Conservation (phyloP, 2,329 filamentous ascomycete species). For the Harringtonia lauricola region DNA sequence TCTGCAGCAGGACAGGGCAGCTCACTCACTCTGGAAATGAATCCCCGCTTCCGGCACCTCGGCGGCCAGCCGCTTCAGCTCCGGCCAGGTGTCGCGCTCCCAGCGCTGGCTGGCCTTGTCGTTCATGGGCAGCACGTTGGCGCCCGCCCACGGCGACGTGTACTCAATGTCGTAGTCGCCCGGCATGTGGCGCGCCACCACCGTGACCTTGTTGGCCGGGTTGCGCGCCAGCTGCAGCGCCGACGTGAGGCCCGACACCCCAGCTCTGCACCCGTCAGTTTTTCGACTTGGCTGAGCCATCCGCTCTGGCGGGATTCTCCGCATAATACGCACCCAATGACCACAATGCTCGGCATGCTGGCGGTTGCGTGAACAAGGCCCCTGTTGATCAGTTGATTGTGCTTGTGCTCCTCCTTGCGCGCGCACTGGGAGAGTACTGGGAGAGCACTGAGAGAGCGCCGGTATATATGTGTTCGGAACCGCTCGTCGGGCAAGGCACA, state of each 20-base stretch:
- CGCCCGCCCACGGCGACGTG: constrained; percentile 79
- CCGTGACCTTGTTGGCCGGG: constrained; percentile 27
- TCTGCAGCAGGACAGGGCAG: neutral
- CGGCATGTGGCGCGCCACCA: constrained; percentile 70
- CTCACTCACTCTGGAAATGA: constrained; percentile 55
- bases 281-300: no score
- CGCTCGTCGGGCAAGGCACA: no score
- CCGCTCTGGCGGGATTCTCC: no score
- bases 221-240: constrained; percentile 35
- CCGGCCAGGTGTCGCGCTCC: constrained; percentile 55
- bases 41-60: constrained; percentile 68
- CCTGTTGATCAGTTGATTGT: neutral
- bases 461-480: no score
- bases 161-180: constrained; percentile 91
- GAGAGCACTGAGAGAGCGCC: no score
- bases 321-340: constrained; percentile 25
- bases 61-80: constrained; percentile 44
- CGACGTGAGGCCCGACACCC: constrained; percentile 40
- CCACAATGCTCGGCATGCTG: constrained; percentile 25
- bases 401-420: neutral
- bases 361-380: neutral
- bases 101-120: constrained; percentile 33
- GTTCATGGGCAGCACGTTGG: constrained; percentile 59
- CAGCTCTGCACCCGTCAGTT: constrained; percentile 22
- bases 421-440: neutral